These are phyloP conservation scores for Ottelia alismoides DNA, from an alignment of 106 monocot species.

Conservation along the genomic window DNA sequence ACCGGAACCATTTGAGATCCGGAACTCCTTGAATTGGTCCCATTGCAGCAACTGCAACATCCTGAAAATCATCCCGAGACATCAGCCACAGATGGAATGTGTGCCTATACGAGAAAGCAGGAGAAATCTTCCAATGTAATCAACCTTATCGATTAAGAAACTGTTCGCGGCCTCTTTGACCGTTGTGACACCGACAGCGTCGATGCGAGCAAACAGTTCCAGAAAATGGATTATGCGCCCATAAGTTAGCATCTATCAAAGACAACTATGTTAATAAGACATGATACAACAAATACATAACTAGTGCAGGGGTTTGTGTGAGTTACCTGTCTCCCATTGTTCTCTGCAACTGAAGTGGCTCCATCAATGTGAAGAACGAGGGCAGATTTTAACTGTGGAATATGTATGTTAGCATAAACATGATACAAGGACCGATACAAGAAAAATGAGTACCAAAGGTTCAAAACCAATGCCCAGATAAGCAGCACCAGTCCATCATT, in stretches of 20 bases:
- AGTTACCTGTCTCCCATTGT: conserved; percentile 84
- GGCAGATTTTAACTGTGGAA: conserved; percentile 84
- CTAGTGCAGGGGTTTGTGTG: too few relatives aligned
- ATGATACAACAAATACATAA: background rate
- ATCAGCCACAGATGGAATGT: background rate
- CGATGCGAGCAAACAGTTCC: conserved; percentile 90
- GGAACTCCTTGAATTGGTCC: conserved; percentile 60
- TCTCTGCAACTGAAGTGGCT: conserved; percentile 82
- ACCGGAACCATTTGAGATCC: conserved; percentile 66
- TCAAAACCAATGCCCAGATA: too few relatives aligned
- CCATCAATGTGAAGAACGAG: conserved; percentile 92
- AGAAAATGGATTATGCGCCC: conserved; percentile 61
- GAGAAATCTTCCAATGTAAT: background rate
- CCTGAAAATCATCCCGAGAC: conserved; percentile 12
- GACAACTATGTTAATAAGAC: background rate
- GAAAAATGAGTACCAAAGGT: too few relatives aligned
- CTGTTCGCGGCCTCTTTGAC: conserved; percentile 46
- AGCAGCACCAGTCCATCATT: too few relatives aligned
- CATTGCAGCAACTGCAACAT: conserved; percentile 75
- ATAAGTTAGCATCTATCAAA: conserved; percentile 78
- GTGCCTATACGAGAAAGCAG: background rate
- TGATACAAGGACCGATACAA: too few relatives aligned
- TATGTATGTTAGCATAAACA: too few relatives aligned
- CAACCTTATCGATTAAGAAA: conserved; percentile 71
- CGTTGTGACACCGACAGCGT: conserved; percentile 61